Evolutionary conservation across 2,329 filamentous ascomycete genomes (phyloP), one percentile per base, ranked within the genome.

Genomic region (Trichoderma gracile): DNA sequence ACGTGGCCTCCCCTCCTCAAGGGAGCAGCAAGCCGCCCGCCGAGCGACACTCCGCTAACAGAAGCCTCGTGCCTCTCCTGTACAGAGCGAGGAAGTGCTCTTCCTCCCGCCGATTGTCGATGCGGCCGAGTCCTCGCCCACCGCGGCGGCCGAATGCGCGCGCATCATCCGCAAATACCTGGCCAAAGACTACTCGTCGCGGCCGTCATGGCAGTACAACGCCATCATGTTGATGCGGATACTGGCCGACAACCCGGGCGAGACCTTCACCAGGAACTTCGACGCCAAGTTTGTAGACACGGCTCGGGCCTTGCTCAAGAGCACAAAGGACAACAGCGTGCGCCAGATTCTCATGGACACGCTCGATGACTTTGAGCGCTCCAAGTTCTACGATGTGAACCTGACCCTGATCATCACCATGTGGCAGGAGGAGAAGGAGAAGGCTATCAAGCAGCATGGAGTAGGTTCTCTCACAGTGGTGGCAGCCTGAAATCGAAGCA

Each of bases 161-260:
- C 81, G 86, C 69, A 82, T 90, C 69, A 92, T 98, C 73, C 90
- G 92, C 74, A 93, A 92, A 76, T 94, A 89, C 75, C 81, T 99
- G 66, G 84, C 86, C 70, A 89, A 88, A 69, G 90, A 93, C 52
- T 87, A 91, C 77, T 86, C 78, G 71, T 74, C 77, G 27, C 81
- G 80, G 52, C 81, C 91, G 10, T 87, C 90, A 71, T 87, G 89
- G 70, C 94, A 98, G 77, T 98, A 97, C 83, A 97, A 98, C 79
- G 90, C 92, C 68, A 88, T 98, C 72, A 98, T 98, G 95, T 85
- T 99, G 63, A 83, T 96, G 70, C 89, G 94, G 67, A 99, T 99
- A 72, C 81, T 99, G 69, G 84, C 88, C 70, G 93, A 98, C 76
- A 97, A 99, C 75, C 95, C 95, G 0, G 94, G 94, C 33, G 84